Evolutionary conservation across 495 filamentous ascomycete genomes (phyloP), one percentile per base, ranked within the genome.

Genomic region (Cairneyella variabilis): DNA sequence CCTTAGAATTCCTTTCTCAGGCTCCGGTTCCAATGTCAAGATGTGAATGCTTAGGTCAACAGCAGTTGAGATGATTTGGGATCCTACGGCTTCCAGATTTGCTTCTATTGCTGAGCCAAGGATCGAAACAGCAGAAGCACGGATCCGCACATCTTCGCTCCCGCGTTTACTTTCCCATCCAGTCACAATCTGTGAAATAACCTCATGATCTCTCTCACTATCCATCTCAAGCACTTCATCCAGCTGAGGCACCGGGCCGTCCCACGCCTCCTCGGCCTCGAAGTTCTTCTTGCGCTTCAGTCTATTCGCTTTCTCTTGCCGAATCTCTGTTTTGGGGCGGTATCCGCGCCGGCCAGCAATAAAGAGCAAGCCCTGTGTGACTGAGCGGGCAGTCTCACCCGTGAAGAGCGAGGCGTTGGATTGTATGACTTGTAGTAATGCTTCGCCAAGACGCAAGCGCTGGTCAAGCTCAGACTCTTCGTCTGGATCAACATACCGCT

Each of bases 51-150:
- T 78, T 12, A 90, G 70, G 37, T 91, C 88, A 8, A 95, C 70
- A 2, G 79, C 79, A 1, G 74, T 72, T 1, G 79, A 73, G 8
- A 86, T 66, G 3, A 82, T 62, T 0, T 60, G 51, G 2, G 80
- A 63, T 0, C 79, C 83, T 2, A 93, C 64, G 0, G 83, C 84
- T 1, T 69, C 65, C 7, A 89, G 69, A 51, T 88, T 85, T 0
- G 79, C 82, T 64, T 90, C 84, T 1, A 91, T 70, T 0, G 80
- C 80, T 0, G 71, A 72, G 0, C 80, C 80, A 17, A 93, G 72
- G 16, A 96, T 78, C 4, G 85, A 87, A 0, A 96, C 66, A 2
- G 90, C 89, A 0, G 89, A 93, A 8, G 88, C 76, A 5, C 90
- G 82, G 32, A 91, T 76, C 12, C 90, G 77, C 2, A 92, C 71